phyloP scores from a whole-genome alignment of 2,329 filamentous ascomycete species.

The Cordyceps cicadae region DNA sequence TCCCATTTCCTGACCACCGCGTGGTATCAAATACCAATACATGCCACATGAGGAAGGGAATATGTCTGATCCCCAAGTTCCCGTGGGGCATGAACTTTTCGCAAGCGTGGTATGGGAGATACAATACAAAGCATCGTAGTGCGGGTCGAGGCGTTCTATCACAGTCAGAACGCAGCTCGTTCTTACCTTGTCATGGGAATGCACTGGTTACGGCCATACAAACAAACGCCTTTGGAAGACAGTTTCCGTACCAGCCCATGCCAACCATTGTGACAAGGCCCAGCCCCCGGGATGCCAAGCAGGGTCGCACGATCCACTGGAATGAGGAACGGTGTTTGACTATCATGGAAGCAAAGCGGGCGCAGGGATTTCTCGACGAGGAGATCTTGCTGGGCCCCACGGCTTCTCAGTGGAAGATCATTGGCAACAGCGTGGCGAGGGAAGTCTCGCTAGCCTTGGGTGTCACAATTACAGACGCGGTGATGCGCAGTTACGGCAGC shows the following conservation, averaged over 20 bases:
- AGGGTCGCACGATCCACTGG: constrained; percentile 56
- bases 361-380: constrained; percentile 61
- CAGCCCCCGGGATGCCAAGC: constrained; percentile 43
- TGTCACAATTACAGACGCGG: constrained; percentile 51
- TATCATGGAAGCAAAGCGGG: constrained; percentile 58
- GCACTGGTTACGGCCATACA: constrained; percentile 26
- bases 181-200: constrained; percentile 21
- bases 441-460: constrained; percentile 61
- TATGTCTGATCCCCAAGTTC: constrained; percentile 50
- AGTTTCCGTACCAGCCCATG: constrained; percentile 45
- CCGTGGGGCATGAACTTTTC: constrained; percentile 48
- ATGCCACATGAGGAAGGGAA: constrained; percentile 31
- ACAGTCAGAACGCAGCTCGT: constrained; percentile 30
- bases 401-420: constrained; percentile 51
- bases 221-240: constrained; percentile 43
- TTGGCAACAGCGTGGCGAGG: constrained; percentile 71
- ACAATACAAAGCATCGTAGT: constrained; percentile 12
- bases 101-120: constrained; percentile 33
- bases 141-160: constrained; percentile 26
- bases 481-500: constrained; percentile 19
- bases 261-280: constrained; percentile 53
- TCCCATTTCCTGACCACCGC: constrained; percentile 61
- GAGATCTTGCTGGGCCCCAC: constrained; percentile 59
- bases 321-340: constrained; percentile 51
- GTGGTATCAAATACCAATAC: constrained; percentile 32